Base-by-base conservation (phyloP, 148 eudicot species). In the Rhododendron ovatum region DNA sequence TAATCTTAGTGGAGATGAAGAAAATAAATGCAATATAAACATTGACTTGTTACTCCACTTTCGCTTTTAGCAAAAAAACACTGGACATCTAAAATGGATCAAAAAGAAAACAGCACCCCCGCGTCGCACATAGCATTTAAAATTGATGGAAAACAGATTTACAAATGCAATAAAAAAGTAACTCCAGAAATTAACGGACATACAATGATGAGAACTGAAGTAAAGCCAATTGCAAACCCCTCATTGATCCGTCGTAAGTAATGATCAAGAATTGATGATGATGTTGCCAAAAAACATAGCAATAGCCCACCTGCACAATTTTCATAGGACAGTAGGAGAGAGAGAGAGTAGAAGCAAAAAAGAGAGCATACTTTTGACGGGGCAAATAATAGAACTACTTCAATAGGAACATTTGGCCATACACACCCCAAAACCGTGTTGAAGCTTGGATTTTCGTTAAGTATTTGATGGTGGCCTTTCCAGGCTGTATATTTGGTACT, bases 361-460 rank as follows among this genome's bases (percentile, higher is more conserved):
- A 85, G 30, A 67, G 5, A 76, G 20, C 7, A 12, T 22, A 65
- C 77, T 22, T 63, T 69, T 69, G 39, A 17, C 53, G 59, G 48
- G 33, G 37, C 78, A 26, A 55, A 59, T 78, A 48, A 10, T 20
- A 22, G 65, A 83, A 59, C 2, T 76, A 63, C 48, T 59, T 83
- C 35, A 82, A 43, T 9, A 24, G 37, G 47, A 86, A 81, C 53
- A 75, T 30, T 33, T 43, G 57, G 83, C 55, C 26, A 82, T 76
- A 55, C 53, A 71, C 92, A 97, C 99, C 99, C 99, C 99, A 97
- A 89, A 97, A 95, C 75, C 99, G 98, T n/a, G 99, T 97, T 84
- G 99, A 97, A 80, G 98, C 96, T 89, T 97, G 99, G 84, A 97
- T 91, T 90, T 93, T 91, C 22, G 96, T 91, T 82, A 97, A 88